Evolutionary conservation across 148 eudicot species (phyloP), one percentile per base, ranked within the genome.

Genomic region (Agrostemma githago): DNA sequence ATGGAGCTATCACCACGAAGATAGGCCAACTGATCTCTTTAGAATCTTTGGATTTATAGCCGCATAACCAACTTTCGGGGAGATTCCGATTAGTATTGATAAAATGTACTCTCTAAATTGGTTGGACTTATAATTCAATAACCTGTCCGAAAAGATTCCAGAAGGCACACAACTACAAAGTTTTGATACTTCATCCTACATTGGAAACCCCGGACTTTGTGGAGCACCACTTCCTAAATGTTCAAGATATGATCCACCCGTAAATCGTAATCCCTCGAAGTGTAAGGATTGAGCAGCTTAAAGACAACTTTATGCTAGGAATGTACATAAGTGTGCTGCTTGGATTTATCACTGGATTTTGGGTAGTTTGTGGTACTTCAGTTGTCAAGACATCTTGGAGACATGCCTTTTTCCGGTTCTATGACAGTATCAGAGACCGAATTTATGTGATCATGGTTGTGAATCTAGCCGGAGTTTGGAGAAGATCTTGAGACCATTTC

Each of bases 301-400:
- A 9, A 0, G 19, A 54, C 14, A 64, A 40, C 6, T 4, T 65
- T 5, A n/a, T 40, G 21, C 72, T 15, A 15, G 77, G 80, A 17
- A 2, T 78, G 80, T 78, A 72, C 59, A 38, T 78, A 38, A 78
- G 76, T 51, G 64, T 66, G n/a, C 65, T 66, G 54, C 37, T 66
- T 53, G 80, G 80, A 20, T 64, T 77, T 19, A 65, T 72, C 38
- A 8, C 66, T 0, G 80, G 80, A 20, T 78, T 78, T 59, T 72
- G 72, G 72, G 76, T 64, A 56, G 42, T 77, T n/a, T 77, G 62
- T 77, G 80, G 74, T 5, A 76, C 60, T 37, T 43, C 59, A n/a
- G 61, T 70, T 14, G 8, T 76, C 60, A 76, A 76, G 34, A 62
- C 39, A 26, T 68, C 78, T 3, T 76, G 78, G 78, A 76, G 73